Evolutionary conservation across 208 protist species (phyloP).

Genomic region (Herpetomonas samuelpessoai): DNA sequence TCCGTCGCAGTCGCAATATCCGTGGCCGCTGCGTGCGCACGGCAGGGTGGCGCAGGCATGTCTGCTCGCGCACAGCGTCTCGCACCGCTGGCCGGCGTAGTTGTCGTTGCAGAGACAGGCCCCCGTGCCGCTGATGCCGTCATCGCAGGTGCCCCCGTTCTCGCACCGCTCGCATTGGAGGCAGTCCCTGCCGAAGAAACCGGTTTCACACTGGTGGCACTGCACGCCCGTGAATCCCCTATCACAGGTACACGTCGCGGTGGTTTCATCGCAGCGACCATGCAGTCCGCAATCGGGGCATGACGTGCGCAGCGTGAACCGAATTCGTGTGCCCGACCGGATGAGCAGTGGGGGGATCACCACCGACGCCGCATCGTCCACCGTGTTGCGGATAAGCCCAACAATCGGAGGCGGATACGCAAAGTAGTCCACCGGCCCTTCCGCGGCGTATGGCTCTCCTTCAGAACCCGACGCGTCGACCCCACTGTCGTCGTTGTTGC

Average conservation of each 20-base stretch:
- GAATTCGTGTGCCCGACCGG: not conserved
- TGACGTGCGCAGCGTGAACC: not conserved
- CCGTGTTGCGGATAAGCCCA: conserved; percentile 13
- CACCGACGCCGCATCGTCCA: conserved; percentile 10
- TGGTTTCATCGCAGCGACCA: conserved; percentile 16
- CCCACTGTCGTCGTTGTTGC: not conserved
- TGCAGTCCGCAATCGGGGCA: conserved; percentile 6
- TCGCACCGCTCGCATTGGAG: not conserved
- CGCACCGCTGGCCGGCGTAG: not conserved
- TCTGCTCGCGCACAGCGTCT: not conserved
- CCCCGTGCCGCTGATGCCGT: not conserved
- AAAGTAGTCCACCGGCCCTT: not conserved
- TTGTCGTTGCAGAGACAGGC: not conserved
- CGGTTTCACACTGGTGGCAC: conserved; percentile 8
- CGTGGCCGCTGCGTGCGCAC: not conserved
- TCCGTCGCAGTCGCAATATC: conserved; percentile 13
- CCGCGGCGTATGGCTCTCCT: not conserved
- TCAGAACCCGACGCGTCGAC: not conserved
- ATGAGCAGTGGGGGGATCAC: not conserved
- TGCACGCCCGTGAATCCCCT: conserved; percentile 9
- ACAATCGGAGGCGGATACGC: conserved; percentile 14
- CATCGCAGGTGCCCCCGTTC: not conserved
- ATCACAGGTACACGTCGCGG: conserved; percentile 11
- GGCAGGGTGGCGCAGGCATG: not conserved
- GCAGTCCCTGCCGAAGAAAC: not conserved